Percentiles rank a stretch among this genome's conserved stretches.
phyloP scores from a whole-genome alignment of 768 basidiomycete genomes.

The Collybiopsis confluens region DNA sequence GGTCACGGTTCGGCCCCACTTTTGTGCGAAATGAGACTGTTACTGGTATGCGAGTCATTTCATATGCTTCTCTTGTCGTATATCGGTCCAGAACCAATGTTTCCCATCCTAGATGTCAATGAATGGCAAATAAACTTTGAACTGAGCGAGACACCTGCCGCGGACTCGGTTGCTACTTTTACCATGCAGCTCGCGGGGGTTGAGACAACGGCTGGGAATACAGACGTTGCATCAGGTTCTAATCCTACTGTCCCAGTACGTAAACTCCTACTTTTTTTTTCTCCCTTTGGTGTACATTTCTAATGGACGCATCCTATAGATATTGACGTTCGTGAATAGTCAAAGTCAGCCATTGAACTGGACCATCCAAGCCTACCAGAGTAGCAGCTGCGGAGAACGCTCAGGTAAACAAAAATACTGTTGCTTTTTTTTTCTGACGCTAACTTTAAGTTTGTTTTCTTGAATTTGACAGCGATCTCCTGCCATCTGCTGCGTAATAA shows the following conservation, averaged over 20 bases:
- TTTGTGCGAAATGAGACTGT: constrained; percentile 17
- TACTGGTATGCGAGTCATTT: constrained; percentile 14
- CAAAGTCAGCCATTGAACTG: constrained; percentile 4
- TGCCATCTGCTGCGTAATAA: constrained; percentile 17
- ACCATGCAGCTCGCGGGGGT: constrained; percentile 23
- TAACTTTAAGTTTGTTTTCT: neutral
- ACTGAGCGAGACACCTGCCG: constrained; percentile 8
- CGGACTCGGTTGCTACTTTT: constrained; percentile 14
- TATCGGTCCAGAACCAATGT: neutral
- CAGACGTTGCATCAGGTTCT: constrained; percentile 12
- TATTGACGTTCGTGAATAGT: constrained; percentile 1
- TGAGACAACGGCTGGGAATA: constrained; percentile 22
- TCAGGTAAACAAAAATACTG: constrained; percentile 17
- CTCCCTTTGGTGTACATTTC: neutral
- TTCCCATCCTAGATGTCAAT: constrained; percentile 6
- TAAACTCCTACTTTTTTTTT: neutral
- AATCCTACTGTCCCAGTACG: constrained; percentile 9
- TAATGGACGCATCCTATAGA: neutral
- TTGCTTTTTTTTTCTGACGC: neutral
- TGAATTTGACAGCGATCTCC: constrained; percentile 16
- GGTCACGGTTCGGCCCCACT: constrained; percentile 22
- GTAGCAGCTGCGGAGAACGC: constrained; percentile 23
- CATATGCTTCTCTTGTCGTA: constrained; percentile 6
- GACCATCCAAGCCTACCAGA: constrained; percentile 13
- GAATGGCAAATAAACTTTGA: constrained; percentile 25